phyloP scores from a whole-genome alignment of 2,329 filamentous ascomycete species.

The Sporothrix schenckii region DNA sequence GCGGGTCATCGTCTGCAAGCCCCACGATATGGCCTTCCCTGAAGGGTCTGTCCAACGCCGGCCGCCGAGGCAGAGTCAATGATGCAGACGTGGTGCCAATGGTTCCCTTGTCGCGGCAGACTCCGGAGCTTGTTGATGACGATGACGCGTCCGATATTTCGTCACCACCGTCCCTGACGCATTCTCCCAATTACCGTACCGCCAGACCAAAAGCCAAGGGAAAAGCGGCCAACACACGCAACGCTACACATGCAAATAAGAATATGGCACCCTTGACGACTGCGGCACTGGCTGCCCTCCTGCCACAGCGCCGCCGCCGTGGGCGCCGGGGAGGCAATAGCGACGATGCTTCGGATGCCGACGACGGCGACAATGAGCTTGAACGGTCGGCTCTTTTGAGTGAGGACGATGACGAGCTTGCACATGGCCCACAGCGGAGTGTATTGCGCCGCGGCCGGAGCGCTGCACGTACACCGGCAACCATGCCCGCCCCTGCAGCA shows the following conservation, averaged over 20 bases:
- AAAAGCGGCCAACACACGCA: conserved; percentile 29
- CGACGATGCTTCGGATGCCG: conserved; percentile 35
- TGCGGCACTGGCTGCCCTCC: conserved; percentile 56
- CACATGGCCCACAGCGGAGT: conserved; percentile 49
- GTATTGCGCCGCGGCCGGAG: conserved; percentile 34
- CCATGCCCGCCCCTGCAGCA: conserved; percentile 18
- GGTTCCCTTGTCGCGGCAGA: conserved; percentile 44
- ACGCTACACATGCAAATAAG: not conserved
- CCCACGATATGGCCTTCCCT: conserved; percentile 57
- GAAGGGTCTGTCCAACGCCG: conserved; percentile 52
- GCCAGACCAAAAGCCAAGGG: conserved; percentile 24
- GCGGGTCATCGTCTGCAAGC: conserved; percentile 50
- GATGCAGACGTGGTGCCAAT: conserved; percentile 29
- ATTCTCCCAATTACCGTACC: conserved; percentile 60
- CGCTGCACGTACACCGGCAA: conserved; percentile 21
- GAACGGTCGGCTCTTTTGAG: conserved; percentile 49
- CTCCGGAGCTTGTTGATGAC: conserved; percentile 47
- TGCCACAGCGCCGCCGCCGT: conserved; percentile 57
- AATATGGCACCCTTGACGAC: conserved; percentile 49
- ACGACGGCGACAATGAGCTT: conserved; percentile 43
- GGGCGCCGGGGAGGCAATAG: conserved; percentile 40
- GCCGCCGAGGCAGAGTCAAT: conserved; percentile 41
- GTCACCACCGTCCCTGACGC: conserved; percentile 67
- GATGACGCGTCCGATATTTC: conserved; percentile 57
- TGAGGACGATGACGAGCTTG: conserved; percentile 61